Conservation (phyloP, 257 asterid genomes). For the Solanum chmielewskii region DNA sequence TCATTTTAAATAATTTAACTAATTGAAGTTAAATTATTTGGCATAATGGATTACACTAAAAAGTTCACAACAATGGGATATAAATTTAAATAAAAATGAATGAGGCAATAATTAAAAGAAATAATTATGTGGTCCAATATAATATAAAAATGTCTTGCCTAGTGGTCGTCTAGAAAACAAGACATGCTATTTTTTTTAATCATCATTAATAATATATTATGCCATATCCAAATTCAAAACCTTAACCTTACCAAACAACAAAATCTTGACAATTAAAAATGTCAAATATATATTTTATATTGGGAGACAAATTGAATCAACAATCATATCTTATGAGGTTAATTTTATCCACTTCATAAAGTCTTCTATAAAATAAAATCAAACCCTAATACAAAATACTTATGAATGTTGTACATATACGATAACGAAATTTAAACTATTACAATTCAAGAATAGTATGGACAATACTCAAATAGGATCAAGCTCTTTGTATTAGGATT, state of each 20-base stretch:
- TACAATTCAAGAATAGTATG: not conserved
- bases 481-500: too few relatives aligned
- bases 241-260: not conserved
- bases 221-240: not conserved
- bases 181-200: not conserved
- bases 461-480: too few relatives aligned
- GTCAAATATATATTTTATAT: not conserved
- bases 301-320: not conserved
- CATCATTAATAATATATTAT: not conserved
- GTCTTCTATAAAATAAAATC: not conserved
- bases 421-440: not conserved
- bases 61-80: not conserved
- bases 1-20: too few relatives aligned
- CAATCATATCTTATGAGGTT: not conserved
- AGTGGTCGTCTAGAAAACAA: not conserved
- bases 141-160: not conserved
- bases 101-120: not conserved
- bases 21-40: not conserved
- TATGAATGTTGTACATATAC: not conserved
- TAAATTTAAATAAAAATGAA: not conserved
- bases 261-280: not conserved
- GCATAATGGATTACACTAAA: not conserved
- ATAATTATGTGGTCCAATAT: not conserved
- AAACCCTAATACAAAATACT: not conserved
- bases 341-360: not conserved